These are phyloP conservation scores for Starmerella bombicola DNA, from an alignment of 805 yeast species.

Conservation along the genomic window DNA sequence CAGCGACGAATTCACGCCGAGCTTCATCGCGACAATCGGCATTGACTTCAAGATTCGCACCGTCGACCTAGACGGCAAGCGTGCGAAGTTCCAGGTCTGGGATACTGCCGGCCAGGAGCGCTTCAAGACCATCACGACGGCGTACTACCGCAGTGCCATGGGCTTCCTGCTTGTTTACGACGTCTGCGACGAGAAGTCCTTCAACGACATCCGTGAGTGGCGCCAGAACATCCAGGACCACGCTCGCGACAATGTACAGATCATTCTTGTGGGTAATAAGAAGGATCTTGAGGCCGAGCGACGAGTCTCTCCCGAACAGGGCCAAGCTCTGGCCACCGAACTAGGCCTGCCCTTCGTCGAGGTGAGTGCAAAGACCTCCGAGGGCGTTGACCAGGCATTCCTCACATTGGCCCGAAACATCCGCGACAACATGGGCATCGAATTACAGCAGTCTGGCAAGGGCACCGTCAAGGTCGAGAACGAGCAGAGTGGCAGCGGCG, in stretches of 20 bases:
- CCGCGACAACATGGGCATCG: conserved; percentile 56
- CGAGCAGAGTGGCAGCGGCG: conserved; percentile 17
- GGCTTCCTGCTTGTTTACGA: conserved; percentile 95
- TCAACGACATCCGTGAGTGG: conserved; percentile 90
- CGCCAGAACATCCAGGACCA: conserved; percentile 90
- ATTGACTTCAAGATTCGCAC: conserved; percentile 97
- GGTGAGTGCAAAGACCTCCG: conserved; percentile 89
- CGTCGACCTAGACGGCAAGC: conserved; percentile 82
- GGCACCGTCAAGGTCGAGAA: conserved; percentile 26
- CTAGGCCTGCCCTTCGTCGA: conserved; percentile 85
- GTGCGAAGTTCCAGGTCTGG: conserved; percentile 93
- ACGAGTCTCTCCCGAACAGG: conserved; percentile 80
- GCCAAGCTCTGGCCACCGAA: conserved; percentile 75
- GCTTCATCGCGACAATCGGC: conserved; percentile 94
- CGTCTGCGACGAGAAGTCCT: conserved; percentile 92
- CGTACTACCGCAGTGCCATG: conserved; percentile 97
- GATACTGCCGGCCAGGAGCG: conserved; percentile 99
- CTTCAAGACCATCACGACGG: conserved; percentile 93
- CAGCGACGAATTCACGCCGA: conserved; percentile 91
- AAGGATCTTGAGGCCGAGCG: conserved; percentile 81
- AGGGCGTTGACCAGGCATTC: conserved; percentile 84
- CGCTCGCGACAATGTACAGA: conserved; percentile 90
- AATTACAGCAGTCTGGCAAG: conserved; percentile 26
- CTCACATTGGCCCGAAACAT: conserved; percentile 77
- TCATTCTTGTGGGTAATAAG: conserved; percentile 90